Base-by-base conservation (phyloP, 345 rosid genomes). In the Durio zibethinus region DNA sequence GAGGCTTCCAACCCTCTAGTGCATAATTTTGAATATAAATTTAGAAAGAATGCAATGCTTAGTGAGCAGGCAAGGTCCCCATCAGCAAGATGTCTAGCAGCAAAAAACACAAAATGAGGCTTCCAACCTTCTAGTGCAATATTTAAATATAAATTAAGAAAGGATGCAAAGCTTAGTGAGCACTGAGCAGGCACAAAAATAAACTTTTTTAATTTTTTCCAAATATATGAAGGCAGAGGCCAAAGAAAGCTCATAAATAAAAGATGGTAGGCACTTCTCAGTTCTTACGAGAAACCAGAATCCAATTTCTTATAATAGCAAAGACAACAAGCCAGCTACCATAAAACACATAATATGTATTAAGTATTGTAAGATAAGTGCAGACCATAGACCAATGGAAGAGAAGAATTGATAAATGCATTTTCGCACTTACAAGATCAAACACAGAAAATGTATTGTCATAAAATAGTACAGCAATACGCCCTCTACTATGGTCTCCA, bases 401-500 rank as follows among this genome's bases (percentile, higher is more conserved):
- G 36, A 57, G 38, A 48, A 81, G 57, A 21, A 23, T 43, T 52
- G 29, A 14, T 18, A 50, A 38, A 73, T 31, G 56, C 59, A 73
- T 56, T 77, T 20, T 82, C 76, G 62, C 60, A 80, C 94, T 89
- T 87, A 95, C 99, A 82, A 95, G 98, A 82, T 93, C 98, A 80
- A 86, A 95, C 76, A 95, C 92, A 73, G 97, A 90, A 86, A 93
- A 93, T 27, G 98, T 95, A 80, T 95, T 93, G 82, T 95, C 99
- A 85, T 90, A 85, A 81, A 95, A 95, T 74, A 95, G 92, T 79
- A 95, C 98, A 75, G 93, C 99, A 81, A 95, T 84, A 71, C 98
- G 94, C 79, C 98, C 99, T 83, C 98, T 90, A 83, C 94, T 93
- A 65, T 86, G 90, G 74, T 95, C 99, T 82, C 99, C 98, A 81